Evolutionary conservation across 2,329 filamentous ascomycete genomes (phyloP).

Genomic region (Xylaria sp.): DNA sequence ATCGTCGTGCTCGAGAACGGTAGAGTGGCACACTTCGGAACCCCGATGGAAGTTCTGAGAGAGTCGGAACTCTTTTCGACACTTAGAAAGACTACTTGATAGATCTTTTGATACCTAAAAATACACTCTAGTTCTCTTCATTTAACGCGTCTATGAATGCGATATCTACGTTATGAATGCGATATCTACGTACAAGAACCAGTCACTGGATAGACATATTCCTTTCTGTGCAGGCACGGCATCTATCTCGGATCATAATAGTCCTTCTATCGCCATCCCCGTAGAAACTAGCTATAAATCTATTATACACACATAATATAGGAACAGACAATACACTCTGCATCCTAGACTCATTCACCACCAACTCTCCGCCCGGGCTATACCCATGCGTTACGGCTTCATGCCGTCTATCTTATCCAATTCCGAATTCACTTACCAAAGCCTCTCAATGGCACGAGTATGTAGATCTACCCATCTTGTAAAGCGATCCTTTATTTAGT

Average conservation of each 20-base stretch:
- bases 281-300: neutral
- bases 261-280: neutral
- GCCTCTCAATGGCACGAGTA: neutral
- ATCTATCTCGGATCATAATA: neutral
- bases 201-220: too few relatives aligned
- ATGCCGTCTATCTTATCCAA: neutral
- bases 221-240: neutral
- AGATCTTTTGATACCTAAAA: neutral
- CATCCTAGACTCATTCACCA: neutral
- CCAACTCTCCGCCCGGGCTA: neutral
- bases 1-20: conserved; percentile 35
- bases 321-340: neutral
- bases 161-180: too few relatives aligned
- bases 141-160: neutral
- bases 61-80: conserved; percentile 35
- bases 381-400: neutral
- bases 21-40: conserved; percentile 24
- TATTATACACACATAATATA: neutral
- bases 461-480: neutral
- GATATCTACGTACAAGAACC: neutral
- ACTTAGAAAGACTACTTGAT: conserved; percentile 8
- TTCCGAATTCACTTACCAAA: neutral
- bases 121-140: neutral
- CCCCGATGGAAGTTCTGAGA: conserved; percentile 26
- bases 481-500: neutral